Base-by-base conservation (phyloP, 768 basidiomycete species). In the Leccinum ochraceum region DNA sequence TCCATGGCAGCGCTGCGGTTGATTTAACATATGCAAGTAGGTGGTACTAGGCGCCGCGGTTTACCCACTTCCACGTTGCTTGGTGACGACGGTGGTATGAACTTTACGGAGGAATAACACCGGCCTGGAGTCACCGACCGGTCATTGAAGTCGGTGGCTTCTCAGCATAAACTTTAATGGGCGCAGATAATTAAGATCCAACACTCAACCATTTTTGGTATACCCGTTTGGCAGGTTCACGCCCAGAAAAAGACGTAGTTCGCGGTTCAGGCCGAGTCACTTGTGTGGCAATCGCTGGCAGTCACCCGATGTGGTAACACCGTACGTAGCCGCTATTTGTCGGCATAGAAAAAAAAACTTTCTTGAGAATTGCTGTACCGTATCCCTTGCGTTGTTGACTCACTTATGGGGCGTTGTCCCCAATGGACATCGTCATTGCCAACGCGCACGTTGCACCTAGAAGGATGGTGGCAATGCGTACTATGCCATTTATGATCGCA, bases 251-350 rank as follows among this genome's bases (percentile, higher is more conserved):
- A 54, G 22, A 26, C 6, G 44, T 20, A 57, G 50, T 32, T 54
- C 50, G 44, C 28, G 39, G n/a, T 59, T 56, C 53, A 54, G 55
- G 17, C 60, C 37, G 16, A 61, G 44, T 46, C 44, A 20, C 20
- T 11, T 46, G 30, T 34, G 34, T 34, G 34, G n/a, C 20, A 46
- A 46, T 36, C 24, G 49, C 49, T 49, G 37, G 56, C 60, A 62
- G 7, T 63, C 44, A 53, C 57, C 53, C 51, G 48, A 66, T 67
- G 58, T 13, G 28, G 60, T 65, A 61, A 69, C 50, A 17, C 51
- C 37, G 57, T 70, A 67, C 62, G 62, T 69, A 67, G 34, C 32
- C 32, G 58, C 67, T 64, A 69, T 64, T 61, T 57, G 32, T 69
- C 56, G 34, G 60, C 48, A 60, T 57, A 6, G 24, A 55, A 67